These are phyloP conservation scores for Pythium brassicae DNA, from an alignment of 352 stramenopile genomes.

Conservation along the genomic window DNA sequence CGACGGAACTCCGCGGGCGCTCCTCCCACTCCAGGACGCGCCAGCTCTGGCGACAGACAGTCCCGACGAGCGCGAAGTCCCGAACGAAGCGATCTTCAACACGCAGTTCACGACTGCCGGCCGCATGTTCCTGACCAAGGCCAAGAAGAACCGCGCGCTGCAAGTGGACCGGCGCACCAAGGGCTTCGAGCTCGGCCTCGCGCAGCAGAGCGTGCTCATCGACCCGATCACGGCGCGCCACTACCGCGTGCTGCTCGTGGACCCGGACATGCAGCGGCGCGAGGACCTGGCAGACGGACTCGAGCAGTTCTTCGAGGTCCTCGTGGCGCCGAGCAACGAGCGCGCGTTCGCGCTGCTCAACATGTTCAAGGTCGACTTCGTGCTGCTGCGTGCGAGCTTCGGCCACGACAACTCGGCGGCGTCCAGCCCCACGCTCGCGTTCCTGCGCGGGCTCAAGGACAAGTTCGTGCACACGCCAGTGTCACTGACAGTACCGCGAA, in stretches of 20 bases:
- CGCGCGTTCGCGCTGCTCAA: conserved; percentile 47
- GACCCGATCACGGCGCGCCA: conserved; percentile 53
- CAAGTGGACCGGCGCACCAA: conserved; percentile 62
- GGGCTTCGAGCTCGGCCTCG: conserved; percentile 51
- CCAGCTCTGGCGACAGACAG: neutral
- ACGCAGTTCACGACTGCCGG: conserved; percentile 71
- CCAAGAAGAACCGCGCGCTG: conserved; percentile 76
- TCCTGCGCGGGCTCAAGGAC: conserved; percentile 55
- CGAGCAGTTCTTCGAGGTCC: conserved; percentile 61
- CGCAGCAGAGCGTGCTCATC: conserved; percentile 36
- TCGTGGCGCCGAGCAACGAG: conserved; percentile 61
- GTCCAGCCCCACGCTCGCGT: conserved; percentile 44
- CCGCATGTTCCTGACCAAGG: conserved; percentile 59
- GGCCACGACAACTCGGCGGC: conserved; percentile 51
- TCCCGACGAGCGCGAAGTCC: conserved; percentile 11
- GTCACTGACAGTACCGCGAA: conserved; percentile 31
- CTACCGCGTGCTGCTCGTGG: conserved; percentile 64
- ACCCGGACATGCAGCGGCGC: conserved; percentile 54
- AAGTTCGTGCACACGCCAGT: conserved; percentile 50
- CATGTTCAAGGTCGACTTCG: conserved; percentile 66
- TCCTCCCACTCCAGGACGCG: neutral
- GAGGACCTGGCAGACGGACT: conserved; percentile 62
- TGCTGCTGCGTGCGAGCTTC: conserved; percentile 44
- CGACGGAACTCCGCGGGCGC: neutral
- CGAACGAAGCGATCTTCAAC: conserved; percentile 78